Conservation (phyloP, 2,329 filamentous ascomycete genomes). For the Phoma sp. region DNA sequence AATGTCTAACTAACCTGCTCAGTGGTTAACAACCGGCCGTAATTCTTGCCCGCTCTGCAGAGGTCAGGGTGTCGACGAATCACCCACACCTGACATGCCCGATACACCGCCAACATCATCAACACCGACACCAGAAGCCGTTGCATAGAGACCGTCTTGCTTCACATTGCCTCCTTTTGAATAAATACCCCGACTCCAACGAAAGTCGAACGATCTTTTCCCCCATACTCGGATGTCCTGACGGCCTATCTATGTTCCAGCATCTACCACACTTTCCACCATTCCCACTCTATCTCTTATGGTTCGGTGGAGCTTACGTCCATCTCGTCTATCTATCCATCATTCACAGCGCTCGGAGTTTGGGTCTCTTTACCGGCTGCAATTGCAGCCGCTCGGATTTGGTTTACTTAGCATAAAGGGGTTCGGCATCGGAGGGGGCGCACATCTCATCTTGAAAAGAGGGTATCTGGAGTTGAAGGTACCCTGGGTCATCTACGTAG, state of each 20-base stretch:
- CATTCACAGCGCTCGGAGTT: conserved; percentile 16
- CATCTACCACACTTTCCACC: background rate
- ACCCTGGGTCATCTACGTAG: background rate
- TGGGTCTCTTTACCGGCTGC: background rate
- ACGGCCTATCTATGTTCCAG: background rate
- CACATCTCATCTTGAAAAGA: background rate
- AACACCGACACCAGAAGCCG: conserved; percentile 22
- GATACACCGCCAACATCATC: conserved; percentile 15
- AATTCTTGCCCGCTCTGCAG: conserved; percentile 70
- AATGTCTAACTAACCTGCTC: background rate
- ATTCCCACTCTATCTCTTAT: too few species aligned
- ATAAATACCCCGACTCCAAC: conserved; percentile 6
- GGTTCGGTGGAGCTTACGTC: background rate
- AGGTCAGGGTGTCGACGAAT: conserved; percentile 65
- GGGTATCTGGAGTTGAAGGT: background rate
- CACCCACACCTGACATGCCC: conserved; percentile 25
- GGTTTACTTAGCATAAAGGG: background rate
- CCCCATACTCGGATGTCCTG: conserved; percentile 9
- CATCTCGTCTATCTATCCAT: background rate
- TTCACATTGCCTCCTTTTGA: conserved; percentile 2
- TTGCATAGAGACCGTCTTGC: conserved; percentile 11
- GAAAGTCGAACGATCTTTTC: background rate
- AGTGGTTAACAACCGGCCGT: conserved; percentile 74
- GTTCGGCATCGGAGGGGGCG: conserved; percentile 4
- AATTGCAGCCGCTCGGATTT: background rate